phyloP scores from a whole-genome alignment of 1,139 yeast genomes.

The Meyerozyma smithsonii region DNA sequence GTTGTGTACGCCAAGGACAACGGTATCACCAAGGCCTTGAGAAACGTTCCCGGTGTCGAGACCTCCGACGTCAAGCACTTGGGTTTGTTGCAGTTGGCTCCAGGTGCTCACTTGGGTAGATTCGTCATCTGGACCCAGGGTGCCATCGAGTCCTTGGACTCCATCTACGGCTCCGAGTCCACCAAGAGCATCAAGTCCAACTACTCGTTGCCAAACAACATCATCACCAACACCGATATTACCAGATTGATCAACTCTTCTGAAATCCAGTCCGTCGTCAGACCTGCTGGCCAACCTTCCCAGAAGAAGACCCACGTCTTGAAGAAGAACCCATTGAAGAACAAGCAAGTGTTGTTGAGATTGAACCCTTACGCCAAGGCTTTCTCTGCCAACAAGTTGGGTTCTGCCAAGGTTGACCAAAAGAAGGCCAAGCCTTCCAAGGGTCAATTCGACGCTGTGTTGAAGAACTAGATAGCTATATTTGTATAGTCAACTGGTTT shows the following conservation, averaged over 20 bases:
- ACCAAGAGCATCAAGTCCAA: constrained; percentile 82
- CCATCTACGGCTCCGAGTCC: constrained; percentile 94
- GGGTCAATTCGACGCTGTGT: constrained; percentile 65
- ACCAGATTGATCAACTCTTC: constrained; percentile 98
- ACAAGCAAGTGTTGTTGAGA: constrained; percentile 97
- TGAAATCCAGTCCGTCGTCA: constrained; percentile 95
- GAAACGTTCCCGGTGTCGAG: constrained; percentile 99
- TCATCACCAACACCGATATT: constrained; percentile 92
- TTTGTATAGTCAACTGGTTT: background rate
- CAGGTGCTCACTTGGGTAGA: constrained; percentile 99
- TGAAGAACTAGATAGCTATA: constrained; percentile 40
- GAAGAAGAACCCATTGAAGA: constrained; percentile 99
- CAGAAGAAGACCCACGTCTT: constrained; percentile 93
- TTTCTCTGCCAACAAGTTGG: constrained; percentile 85
- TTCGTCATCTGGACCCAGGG: constrained; percentile 99
- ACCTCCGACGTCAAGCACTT: constrained; percentile 88
- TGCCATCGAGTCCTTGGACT: constrained; percentile 95
- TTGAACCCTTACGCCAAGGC: constrained; percentile 99
- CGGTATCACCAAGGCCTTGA: constrained; percentile 97
- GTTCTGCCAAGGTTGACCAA: constrained; percentile 74
- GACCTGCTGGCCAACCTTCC: constrained; percentile 93
- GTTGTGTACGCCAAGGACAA: constrained; percentile 97
- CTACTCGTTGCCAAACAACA: constrained; percentile 91
- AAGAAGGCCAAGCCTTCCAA: constrained; percentile 63
- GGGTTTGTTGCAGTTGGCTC: constrained; percentile 98